Base-by-base conservation (phyloP, 1,139 yeast genomes). In the Candida glucosophila region DNA sequence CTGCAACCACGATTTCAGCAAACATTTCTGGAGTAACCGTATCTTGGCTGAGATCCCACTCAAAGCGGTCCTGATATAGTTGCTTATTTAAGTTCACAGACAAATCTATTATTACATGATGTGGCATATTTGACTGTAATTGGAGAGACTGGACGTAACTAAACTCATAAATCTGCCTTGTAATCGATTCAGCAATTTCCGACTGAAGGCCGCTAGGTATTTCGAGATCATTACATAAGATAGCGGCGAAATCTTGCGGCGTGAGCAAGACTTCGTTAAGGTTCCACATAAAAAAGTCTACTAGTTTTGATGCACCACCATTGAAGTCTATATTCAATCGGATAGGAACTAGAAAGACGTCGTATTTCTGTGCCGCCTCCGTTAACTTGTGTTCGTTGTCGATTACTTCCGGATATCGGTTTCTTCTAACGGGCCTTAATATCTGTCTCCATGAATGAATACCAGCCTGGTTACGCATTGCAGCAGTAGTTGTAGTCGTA, bases 251-350 rank as follows among this genome's bases (percentile, higher is more conserved):
- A 35, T 77, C 77, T 32, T 77, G 83, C 0, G 97, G 96, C 1
- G 94, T 77, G 14, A 88, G 62, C 16, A 79, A 58, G 4, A 73
- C 57, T 44, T 90, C 97, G 43, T 78, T 76, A 23, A 82, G 44
- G 45, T 90, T 86, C 98, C 98, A 90, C 69, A 88, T 68, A 42
- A 92, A 77, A 34, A 76, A 75, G 44, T 90, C 99, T 12, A 73
- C 76, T 15, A 88, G 64, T 31, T 81, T 73, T 20, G 60, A 56
- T 10, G 52, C 57, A 14, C 74, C 70, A 18, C 71, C 69, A 30
- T 78, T 77, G 35, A 76, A 73, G 35, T 85, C 95, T 19, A 88
- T 51, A 30, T 73, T 74, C 20, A 92, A 55, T 35, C 85, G 73
- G 17, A 90, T 77, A 2, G 99, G 98, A 14, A 90, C 74, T 25